Evolutionary conservation across 495 filamentous ascomycete genomes (phyloP), one percentile per base, ranked within the genome.

Genomic region (Filosporella fistucella): DNA sequence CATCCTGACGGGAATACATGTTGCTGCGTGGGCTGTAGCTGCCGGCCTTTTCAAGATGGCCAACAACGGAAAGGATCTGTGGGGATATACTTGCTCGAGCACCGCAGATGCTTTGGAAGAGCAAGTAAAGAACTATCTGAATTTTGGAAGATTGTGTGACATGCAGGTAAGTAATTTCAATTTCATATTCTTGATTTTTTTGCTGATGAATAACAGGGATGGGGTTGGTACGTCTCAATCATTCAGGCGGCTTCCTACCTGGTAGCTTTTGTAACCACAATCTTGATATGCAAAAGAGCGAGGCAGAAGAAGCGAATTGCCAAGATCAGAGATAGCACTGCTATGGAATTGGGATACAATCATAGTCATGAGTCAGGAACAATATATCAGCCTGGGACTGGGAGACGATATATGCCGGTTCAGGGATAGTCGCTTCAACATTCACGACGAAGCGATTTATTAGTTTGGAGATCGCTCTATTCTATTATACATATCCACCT

Each of bases 111-210:
- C 36, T 22, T 45, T 56, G 26, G 35, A 52, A 20, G 40, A 23
- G 6, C 21, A 56, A 17, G 53, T 48, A 6, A 14, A 43, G 43
- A 51, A 29, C 21, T 56, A 47, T 40, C 7, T 51, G 3, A 23
- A 56, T 34, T 56, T 56, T 48, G 53, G 53, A 12, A 47, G 35
- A 17, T 24, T 56, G 30, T 56, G 53, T 39, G 48, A 20, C 11
- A 30, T 32, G 20, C 53, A 56, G 47, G 53, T 56, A 25, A 43
- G 42, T 41, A 20, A 17, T 4, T 6, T 4, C 23, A 4, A 9
- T 26, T 10, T 21, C 24, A n/a, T 7, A 4, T 32, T 11, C 17
- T 2, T 10, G 10, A 9, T 17, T 22, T 20, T 0, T 17, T 5
- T 14, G n/a, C 2, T 1, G 12, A 23, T 56, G 13, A 47, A 25